A percentile compares a stretch with the other conserved stretches of the same genome.
Evolutionary conservation across 164 flowering plant species (phyloP).

Genomic region (Nymphaea thermarum): DNA sequence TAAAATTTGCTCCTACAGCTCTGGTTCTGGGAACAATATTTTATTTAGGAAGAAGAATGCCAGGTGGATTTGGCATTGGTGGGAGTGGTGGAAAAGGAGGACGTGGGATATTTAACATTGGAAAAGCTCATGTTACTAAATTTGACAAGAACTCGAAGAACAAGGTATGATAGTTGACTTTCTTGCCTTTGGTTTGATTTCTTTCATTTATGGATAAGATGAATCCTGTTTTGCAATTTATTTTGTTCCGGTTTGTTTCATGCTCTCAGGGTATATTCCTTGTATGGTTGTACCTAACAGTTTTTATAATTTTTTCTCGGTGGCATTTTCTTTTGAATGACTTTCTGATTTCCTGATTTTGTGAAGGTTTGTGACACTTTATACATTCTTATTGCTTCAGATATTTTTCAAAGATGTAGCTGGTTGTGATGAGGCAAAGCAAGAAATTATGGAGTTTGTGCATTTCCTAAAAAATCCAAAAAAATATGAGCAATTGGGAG

Average conservation of each 20-base stretch:
- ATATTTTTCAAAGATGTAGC: conserved; percentile 85
- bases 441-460: conserved; percentile 94
- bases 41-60: conserved; percentile 75
- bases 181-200: background rate
- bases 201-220: background rate
- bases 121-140: conserved; percentile 82
- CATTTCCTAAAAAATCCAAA: conserved; percentile 86
- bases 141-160: conserved; percentile 86
- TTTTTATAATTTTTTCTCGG: background rate
- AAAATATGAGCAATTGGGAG: conserved; percentile 82
- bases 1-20: conserved; percentile 69
- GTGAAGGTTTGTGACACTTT: background rate
- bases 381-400: conserved; percentile 21
- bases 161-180: conserved; percentile 45
- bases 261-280: background rate
- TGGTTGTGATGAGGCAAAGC: conserved; percentile 96
- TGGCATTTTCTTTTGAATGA: too few species aligned
- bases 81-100: conserved; percentile 59
- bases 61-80: conserved; percentile 68
- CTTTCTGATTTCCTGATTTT: background rate
- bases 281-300: background rate
- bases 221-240: background rate
- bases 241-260: background rate
- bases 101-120: conserved; percentile 83
- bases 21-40: conserved; percentile 59